A percentile compares a stretch with the other conserved stretches of the same genome.
phyloP scores from a whole-genome alignment of 805 yeast genomes.

The Ogataea paraovalis region DNA sequence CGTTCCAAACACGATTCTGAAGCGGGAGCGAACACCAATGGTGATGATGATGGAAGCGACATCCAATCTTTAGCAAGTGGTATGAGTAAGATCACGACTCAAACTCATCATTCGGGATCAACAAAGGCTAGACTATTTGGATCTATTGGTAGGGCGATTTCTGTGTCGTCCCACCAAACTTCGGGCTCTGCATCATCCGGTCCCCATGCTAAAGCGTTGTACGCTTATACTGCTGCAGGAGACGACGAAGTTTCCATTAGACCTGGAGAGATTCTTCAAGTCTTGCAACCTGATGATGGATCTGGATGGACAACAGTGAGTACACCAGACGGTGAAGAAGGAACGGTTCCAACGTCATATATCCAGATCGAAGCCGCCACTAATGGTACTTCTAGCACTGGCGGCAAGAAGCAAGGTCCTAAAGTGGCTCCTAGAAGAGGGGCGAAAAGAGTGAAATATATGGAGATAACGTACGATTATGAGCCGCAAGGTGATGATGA shows the following conservation, averaged over 20 bases:
- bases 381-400: slow-evolving; percentile 5
- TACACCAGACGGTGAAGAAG: slow-evolving; percentile 45
- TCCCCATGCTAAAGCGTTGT: slow-evolving; percentile 45
- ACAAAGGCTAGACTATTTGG: slow-evolving; percentile 27
- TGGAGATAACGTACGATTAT: slow-evolving; percentile 73
- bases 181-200: not conserved
- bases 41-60: slow-evolving; percentile 18
- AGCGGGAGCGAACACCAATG: slow-evolving; percentile 13
- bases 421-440: slow-evolving; percentile 70
- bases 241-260: slow-evolving; percentile 66
- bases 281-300: slow-evolving; percentile 74
- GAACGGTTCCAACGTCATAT: slow-evolving; percentile 85
- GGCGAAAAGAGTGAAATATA: slow-evolving; percentile 57
- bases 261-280: slow-evolving; percentile 57
- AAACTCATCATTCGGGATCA: slow-evolving; percentile 9
- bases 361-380: slow-evolving; percentile 39
- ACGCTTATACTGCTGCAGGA: slow-evolving; percentile 63
- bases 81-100: slow-evolving; percentile 25
- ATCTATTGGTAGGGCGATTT: slow-evolving; percentile 17
- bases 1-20: slow-evolving; percentile 6
- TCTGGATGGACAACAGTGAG: slow-evolving; percentile 84
- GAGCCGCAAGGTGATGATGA: slow-evolving; percentile 79
- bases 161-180: slow-evolving; percentile 7
- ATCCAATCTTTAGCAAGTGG: slow-evolving; percentile 26
- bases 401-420: slow-evolving; percentile 55